Base-by-base conservation (phyloP, 441 rosid genomes). In the Heliophila coronopifolia region DNA sequence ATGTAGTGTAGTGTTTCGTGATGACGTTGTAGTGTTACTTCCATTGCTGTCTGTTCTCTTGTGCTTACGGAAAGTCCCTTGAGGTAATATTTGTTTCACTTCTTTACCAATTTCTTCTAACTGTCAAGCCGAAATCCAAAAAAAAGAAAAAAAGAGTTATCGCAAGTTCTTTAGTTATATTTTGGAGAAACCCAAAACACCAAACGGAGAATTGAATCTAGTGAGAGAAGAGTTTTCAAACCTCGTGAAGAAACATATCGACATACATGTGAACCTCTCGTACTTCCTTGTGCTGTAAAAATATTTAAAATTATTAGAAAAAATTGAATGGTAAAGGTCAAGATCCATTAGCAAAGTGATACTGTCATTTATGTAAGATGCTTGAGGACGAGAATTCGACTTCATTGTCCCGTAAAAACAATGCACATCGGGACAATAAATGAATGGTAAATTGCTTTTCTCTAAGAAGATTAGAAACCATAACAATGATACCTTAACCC, bases 221-320 rank as follows among this genome's bases (percentile, higher is more conserved):
- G n/a, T n/a, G n/a, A n/a, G n/a, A 37, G 26, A 42, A 42, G 12
- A 42, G 25, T 54, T 43, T 7, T 27, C 77, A 58, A 47, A 88
- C 99, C 99, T 93, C 94, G 64, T 79, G 93, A 63, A 84, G 80
- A 70, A 93, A 77, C 68, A 93, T 66, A 81, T 88, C 99, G 24
- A 83, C 94, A 61, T 69, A 88, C 99, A 93, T 88, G 51, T 93
- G 99, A 27, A 93, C 97, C 77, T 93, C 99, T 66, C 95, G 74
- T 26, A 97, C 97, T 73, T 93, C 99, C 79, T 85, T 93, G 74
- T 93, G 99, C 99, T 93, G 86, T 61, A 53, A 36, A n/a, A 54
- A 68, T 58, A 57, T 48, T 26, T 34, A 51, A 25, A 67, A 54
- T 32, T 10, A 54, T 73, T 26, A 42, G 63, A 35, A 32, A 15